Conservation (phyloP, 257 asterid species). For the Gynochthodes officinalis region DNA sequence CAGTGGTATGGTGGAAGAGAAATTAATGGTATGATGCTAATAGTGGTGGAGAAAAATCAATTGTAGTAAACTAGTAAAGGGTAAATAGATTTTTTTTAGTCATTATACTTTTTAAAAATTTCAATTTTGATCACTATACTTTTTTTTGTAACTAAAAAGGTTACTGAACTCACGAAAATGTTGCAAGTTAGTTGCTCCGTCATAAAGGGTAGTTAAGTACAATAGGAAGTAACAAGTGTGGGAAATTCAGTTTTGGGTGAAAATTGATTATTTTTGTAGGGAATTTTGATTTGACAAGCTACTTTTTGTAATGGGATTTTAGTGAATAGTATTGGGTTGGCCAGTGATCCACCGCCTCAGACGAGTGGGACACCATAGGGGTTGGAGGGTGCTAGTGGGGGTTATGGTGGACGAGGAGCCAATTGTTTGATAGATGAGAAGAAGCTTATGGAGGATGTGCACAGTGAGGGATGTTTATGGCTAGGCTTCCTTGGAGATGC, state of each 20-base stretch:
- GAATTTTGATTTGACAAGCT: conserved; percentile 58
- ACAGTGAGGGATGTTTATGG: conserved; percentile 98
- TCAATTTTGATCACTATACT: too few relatives aligned
- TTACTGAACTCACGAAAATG: too few relatives aligned
- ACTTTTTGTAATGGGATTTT: conserved; percentile 55
- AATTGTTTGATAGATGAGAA: conserved; percentile 64
- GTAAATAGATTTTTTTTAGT: too few relatives aligned
- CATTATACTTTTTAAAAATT: too few relatives aligned
- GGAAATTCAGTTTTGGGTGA: conserved; percentile 67
- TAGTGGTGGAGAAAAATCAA: too few relatives aligned
- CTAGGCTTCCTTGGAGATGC: conserved; percentile 69
- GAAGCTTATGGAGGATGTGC: conserved; percentile 82
- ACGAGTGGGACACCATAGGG: conserved; percentile 96
- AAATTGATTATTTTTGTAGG: conserved; percentile 53
- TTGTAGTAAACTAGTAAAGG: too few relatives aligned
- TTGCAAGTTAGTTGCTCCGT: too few relatives aligned
- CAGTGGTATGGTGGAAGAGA: too few relatives aligned
- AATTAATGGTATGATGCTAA: too few relatives aligned
- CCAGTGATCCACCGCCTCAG: conserved; percentile 82
- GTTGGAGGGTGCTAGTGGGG: conserved; percentile 94
- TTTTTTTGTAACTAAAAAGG: too few relatives aligned
- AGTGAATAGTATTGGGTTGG: conserved; percentile 79
- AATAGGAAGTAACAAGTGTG: conserved; percentile 65
- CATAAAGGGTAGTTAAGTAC: too few relatives aligned
- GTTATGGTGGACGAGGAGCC: conserved; percentile 97